Conservation (phyloP, 2,329 filamentous ascomycete species). For the Alternaria ventricosa region DNA sequence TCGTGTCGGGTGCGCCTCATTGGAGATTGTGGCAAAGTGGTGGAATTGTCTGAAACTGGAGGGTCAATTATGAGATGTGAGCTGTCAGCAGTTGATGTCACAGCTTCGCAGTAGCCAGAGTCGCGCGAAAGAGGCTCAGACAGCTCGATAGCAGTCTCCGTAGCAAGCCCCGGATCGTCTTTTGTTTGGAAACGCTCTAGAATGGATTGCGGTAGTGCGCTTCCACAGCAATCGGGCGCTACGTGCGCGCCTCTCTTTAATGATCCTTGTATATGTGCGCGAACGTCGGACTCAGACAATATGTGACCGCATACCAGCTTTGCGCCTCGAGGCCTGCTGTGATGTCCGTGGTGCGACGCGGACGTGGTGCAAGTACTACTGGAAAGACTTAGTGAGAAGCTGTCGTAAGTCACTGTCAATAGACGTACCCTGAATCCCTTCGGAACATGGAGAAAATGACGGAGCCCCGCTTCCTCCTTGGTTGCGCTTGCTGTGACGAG, state of each 20-base stretch:
- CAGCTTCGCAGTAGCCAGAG: slow-evolving; percentile 38
- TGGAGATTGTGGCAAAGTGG: slow-evolving; percentile 11
- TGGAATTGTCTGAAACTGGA: slow-evolving; percentile 10
- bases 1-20: slow-evolving; percentile 18
- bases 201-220: slow-evolving; percentile 48
- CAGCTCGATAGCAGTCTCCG: background rate
- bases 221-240: slow-evolving; percentile 51
- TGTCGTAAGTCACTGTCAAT: background rate
- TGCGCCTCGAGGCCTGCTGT: slow-evolving; percentile 29
- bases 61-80: slow-evolving; percentile 10
- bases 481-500: slow-evolving; percentile 20
- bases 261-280: slow-evolving; percentile 46
- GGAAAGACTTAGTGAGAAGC: slow-evolving; percentile 20
- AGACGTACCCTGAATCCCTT: slow-evolving; percentile 36
- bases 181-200: slow-evolving; percentile 48
- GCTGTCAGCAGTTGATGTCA: slow-evolving; percentile 30
- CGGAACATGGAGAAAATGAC: slow-evolving; percentile 44
- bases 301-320: slow-evolving; percentile 43
- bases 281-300: slow-evolving; percentile 34
- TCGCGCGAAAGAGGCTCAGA: slow-evolving; percentile 21
- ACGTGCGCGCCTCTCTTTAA: slow-evolving; percentile 35
- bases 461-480: slow-evolving; percentile 38
- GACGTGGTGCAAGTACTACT: slow-evolving; percentile 35
- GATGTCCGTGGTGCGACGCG: slow-evolving; percentile 31
- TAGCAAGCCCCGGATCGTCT: slow-evolving; percentile 46